Evolutionary conservation across 2,329 filamentous ascomycete genomes (phyloP).

Genomic region (Pestalotiopsis sp.): DNA sequence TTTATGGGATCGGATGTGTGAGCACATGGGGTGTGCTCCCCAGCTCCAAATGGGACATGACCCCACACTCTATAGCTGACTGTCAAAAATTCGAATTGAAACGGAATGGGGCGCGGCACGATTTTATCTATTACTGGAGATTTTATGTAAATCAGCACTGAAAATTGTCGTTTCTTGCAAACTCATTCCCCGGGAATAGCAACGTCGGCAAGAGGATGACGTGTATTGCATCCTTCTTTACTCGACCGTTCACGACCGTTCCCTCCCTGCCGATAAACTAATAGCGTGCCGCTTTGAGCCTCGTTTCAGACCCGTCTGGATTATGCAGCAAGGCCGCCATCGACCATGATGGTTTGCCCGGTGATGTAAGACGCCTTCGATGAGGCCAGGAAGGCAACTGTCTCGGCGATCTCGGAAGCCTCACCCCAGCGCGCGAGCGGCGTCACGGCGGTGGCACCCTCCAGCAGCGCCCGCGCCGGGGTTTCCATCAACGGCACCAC

Average conservation of each 20-base stretch:
- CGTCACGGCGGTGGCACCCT: constrained; percentile 7
- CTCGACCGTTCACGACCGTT: neutral
- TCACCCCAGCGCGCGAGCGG: constrained; percentile 24
- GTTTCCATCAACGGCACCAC: constrained; percentile 9
- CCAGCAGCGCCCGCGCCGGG: constrained; percentile 2
- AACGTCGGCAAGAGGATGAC: neutral
- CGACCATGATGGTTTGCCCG: constrained; percentile 23
- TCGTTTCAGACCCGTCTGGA: too few relatives aligned
- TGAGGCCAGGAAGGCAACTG: constrained; percentile 22
- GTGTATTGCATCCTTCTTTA: neutral
- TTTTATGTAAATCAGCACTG: too few relatives aligned
- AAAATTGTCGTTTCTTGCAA: too few relatives aligned
- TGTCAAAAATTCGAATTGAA: too few relatives aligned
- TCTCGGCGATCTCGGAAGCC: constrained; percentile 21
- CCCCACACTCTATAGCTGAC: too few relatives aligned
- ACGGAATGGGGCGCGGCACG: too few relatives aligned
- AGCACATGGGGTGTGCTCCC: too few relatives aligned
- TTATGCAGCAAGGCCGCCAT: constrained; percentile 20
- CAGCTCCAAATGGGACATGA: too few relatives aligned
- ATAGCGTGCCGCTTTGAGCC: too few relatives aligned
- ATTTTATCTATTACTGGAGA: too few relatives aligned
- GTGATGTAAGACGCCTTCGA: constrained; percentile 23
- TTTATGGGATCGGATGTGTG: too few relatives aligned
- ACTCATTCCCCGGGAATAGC: neutral
- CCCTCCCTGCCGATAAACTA: too few relatives aligned